Conservation (phyloP, 1,284 basidiomycete genomes). For the Austroboletus novae-zelandiae region DNA sequence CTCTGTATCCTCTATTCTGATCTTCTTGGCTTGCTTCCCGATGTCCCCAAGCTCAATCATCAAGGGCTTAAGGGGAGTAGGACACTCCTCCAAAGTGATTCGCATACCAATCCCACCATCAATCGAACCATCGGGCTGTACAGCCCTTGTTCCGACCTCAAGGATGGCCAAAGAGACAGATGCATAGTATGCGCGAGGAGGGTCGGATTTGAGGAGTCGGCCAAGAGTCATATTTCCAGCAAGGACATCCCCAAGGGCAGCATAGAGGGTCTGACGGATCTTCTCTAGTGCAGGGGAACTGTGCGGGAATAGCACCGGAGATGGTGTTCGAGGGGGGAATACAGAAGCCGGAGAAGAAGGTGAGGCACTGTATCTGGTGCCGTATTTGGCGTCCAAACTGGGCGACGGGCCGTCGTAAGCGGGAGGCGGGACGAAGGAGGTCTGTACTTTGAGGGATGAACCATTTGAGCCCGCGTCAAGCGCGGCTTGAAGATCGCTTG, state of each 20-base stretch:
- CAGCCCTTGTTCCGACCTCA: constrained; percentile 52
- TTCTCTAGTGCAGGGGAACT: constrained; percentile 63
- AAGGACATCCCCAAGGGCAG: constrained; percentile 68
- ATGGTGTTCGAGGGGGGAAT: constrained; percentile 34
- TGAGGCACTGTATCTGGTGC: constrained; percentile 22
- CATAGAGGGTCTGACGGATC: constrained; percentile 82
- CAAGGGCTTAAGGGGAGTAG: constrained; percentile 56
- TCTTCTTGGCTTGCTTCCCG: constrained; percentile 45
- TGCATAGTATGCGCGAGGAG: constrained; percentile 73
- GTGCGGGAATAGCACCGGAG: constrained; percentile 50
- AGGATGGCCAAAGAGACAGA: constrained; percentile 72
- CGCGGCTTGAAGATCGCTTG: constrained; percentile 69
- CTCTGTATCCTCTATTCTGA: constrained; percentile 57
- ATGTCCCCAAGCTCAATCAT: constrained; percentile 67
- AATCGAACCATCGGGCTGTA: constrained; percentile 50
- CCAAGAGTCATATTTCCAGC: constrained; percentile 52
- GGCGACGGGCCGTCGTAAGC: constrained; percentile 48
- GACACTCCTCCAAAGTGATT: constrained; percentile 52
- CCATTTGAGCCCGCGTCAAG: constrained; percentile 54
- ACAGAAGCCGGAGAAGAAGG: constrained; percentile 29
- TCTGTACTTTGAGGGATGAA: constrained; percentile 42
- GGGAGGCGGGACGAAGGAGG: constrained; percentile 72
- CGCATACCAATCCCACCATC: constrained; percentile 55
- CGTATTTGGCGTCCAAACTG: constrained; percentile 23
- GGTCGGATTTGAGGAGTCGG: constrained; percentile 54